phyloP scores from a whole-genome alignment of 2,329 filamentous ascomycete species.

The Ceratocystis ficicola region DNA sequence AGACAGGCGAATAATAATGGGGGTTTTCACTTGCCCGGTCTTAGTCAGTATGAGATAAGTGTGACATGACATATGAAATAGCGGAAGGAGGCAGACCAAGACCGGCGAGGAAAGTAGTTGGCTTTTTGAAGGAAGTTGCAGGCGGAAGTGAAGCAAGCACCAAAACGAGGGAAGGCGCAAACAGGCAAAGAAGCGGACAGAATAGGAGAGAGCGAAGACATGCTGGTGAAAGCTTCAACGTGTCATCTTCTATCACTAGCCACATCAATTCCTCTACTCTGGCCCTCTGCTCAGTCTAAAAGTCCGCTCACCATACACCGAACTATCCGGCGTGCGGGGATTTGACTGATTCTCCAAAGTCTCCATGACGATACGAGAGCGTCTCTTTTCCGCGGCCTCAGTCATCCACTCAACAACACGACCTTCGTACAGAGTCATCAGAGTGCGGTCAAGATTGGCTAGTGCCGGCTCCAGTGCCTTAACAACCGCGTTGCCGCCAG shows the following conservation, averaged over 20 bases:
- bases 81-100: background rate
- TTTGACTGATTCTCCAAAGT: conserved; percentile 14
- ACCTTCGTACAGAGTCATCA: conserved; percentile 26
- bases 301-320: conserved; percentile 16
- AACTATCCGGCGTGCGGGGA: conserved; percentile 18
- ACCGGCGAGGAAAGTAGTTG: background rate
- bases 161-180: background rate
- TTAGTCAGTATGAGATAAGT: background rate
- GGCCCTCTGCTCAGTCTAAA: conserved; percentile 18
- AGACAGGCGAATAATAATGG: background rate
- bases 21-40: background rate
- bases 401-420: conserved; percentile 21
- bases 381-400: conserved; percentile 19
- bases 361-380: conserved; percentile 15
- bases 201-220: background rate
- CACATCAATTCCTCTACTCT: conserved; percentile 1
- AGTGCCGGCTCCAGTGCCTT: conserved; percentile 36
- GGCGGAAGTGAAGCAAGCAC: background rate
- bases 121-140: background rate
- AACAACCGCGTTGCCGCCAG: conserved; percentile 35
- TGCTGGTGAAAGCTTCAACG: background rate
- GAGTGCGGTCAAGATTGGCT: conserved; percentile 33
- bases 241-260: background rate
- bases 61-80: conserved; percentile 5
- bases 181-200: background rate